Percentiles rank a stretch among this genome's conserved stretches.
phyloP scores from a whole-genome alignment of 2,329 filamentous ascomycete species.

The Fusarium burgessii region DNA sequence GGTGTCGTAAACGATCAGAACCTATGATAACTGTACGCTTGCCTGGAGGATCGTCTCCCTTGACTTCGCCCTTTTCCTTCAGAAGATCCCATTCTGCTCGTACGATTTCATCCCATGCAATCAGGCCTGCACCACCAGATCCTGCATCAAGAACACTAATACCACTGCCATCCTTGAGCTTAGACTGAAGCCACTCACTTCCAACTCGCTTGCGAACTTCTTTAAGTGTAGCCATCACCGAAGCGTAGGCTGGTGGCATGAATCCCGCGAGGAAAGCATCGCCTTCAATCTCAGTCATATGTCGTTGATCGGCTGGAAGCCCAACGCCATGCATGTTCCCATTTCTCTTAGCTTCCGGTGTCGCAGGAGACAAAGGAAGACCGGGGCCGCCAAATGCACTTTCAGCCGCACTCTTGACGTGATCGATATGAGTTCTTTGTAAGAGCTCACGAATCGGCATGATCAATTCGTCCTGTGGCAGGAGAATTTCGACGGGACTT shows the following conservation, averaged over 20 bases:
- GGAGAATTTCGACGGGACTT: constrained; percentile 76
- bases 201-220: constrained; percentile 82
- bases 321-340: constrained; percentile 73
- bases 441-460: constrained; percentile 78
- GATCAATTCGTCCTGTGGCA: constrained; percentile 78
- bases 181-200: constrained; percentile 73
- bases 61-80: constrained; percentile 61
- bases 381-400: constrained; percentile 80
- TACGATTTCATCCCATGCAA: constrained; percentile 83
- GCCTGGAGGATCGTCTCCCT: constrained; percentile 66
- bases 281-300: constrained; percentile 80
- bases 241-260: constrained; percentile 78
- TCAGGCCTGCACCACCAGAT: constrained; percentile 76
- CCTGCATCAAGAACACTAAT: constrained; percentile 80
- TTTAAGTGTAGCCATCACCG: constrained; percentile 74
- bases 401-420: constrained; percentile 79
- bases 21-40: constrained; percentile 86
- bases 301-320: constrained; percentile 71
- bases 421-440: constrained; percentile 75
- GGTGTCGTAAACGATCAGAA: constrained; percentile 78
- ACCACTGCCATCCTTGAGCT: constrained; percentile 67
- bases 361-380: constrained; percentile 81
- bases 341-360: constrained; percentile 68
- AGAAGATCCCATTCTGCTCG: constrained; percentile 84
- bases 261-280: constrained; percentile 78